Evolutionary conservation across 2,329 filamentous ascomycete genomes (phyloP).

Genomic region (Nemania diffusa): DNA sequence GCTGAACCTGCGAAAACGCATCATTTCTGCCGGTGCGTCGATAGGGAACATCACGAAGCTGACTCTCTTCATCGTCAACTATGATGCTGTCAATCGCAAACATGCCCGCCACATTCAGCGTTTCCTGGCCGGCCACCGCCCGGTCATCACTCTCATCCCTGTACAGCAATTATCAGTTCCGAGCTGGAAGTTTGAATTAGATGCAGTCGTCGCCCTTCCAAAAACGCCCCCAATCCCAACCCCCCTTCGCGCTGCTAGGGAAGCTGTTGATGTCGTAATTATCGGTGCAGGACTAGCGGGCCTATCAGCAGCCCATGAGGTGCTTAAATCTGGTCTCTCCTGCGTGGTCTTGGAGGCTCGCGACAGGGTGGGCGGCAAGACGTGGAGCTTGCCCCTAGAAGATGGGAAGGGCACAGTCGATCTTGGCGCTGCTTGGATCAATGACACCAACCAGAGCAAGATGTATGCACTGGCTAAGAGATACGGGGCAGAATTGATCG

Average conservation of each 20-base stretch:
- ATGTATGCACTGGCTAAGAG: constrained; percentile 55
- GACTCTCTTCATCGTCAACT: constrained; percentile 57
- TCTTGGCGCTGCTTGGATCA: constrained; percentile 69
- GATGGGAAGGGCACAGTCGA: constrained; percentile 56
- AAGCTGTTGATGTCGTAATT: constrained; percentile 50
- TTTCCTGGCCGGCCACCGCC: constrained; percentile 50
- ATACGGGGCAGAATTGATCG: constrained; percentile 57
- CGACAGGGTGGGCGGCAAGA: constrained; percentile 64
- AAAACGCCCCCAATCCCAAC: constrained; percentile 16
- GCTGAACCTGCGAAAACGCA: constrained; percentile 51
- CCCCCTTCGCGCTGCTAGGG: background rate
- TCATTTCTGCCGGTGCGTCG: constrained; percentile 49
- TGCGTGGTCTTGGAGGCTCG: constrained; percentile 61
- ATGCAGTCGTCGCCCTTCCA: constrained; percentile 17
- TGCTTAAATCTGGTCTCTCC: constrained; percentile 52
- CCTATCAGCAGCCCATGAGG: constrained; percentile 51
- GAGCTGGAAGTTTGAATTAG: constrained; percentile 41
- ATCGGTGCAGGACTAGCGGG: constrained; percentile 59
- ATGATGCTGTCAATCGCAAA: constrained; percentile 51
- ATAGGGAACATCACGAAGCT: constrained; percentile 54
- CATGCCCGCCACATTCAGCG: constrained; percentile 1
- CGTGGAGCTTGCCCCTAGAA: constrained; percentile 52
- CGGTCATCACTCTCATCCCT: constrained; percentile 55
- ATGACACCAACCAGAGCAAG: constrained; percentile 62
- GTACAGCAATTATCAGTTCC: constrained; percentile 57